Base-by-base conservation (phyloP, 2,329 filamentous ascomycete species). In the Sporothrix curviconia region DNA sequence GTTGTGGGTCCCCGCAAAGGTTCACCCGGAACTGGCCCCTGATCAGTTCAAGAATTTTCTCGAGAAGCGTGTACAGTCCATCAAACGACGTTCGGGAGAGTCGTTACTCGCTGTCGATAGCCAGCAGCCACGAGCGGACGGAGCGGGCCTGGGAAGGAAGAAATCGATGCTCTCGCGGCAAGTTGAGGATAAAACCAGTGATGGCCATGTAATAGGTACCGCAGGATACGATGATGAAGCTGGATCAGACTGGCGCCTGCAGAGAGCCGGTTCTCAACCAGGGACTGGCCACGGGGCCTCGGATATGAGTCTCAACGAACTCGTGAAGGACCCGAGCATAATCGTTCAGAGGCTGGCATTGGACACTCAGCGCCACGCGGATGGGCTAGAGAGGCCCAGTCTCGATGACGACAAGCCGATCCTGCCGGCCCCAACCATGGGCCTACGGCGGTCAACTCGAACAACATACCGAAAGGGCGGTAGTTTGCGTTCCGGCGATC, bases 41-140 rank as follows among this genome's bases (percentile, higher is more conserved):
- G 91, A 89, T 67, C 94, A 96, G 65, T 99, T 97, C 78, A 96
- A 95, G 72, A 92, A 87, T 1, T 99, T 97, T 64, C 81, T 99
- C 2, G 92, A 99, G 67, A 95, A 92, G 61, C 86, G 92, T 67
- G 90, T 96, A 12, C 89, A 96, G 64, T 87, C 89, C 36, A 95
- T 97, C 65, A 86, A 90, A 69, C 81, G 92, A 63, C 83, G 89
- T 65, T 95, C 92, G 1, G 86, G 87, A 24, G 90, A 86, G 64
- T 86, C 79, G 62, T 78, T 78, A 37, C 73, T 91, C 47, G 82
- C 84, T 30, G 73, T 80, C 6, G 80, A 86, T 61, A 74, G 55
- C 19, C 58, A 55, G 30, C 42, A 49, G 8, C 22, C 11, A n/a
- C 44, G 42, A 11, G 44, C 17, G 3, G 44, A 40, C 32, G 73